Base-by-base conservation (phyloP, 345 rosid species). In the Raphanus sativus region DNA sequence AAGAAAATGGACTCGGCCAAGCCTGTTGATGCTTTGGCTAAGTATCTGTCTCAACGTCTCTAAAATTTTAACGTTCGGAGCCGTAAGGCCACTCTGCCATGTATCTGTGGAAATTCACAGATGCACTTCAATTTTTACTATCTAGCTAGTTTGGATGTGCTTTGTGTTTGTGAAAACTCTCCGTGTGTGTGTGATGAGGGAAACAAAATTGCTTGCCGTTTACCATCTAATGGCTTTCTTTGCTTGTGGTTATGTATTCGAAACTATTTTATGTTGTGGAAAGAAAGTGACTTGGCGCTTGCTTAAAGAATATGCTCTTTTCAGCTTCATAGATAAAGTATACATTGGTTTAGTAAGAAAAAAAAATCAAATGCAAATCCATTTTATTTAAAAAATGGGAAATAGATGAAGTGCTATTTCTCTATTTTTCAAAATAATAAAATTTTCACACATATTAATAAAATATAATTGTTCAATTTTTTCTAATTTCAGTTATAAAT, bases 1-100 rank as follows among this genome's bases (percentile, higher is more conserved):
- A 83, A 42, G 24, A 40, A 59, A 58, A 54, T 81, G 6, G 86
- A 89, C 83, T 66, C 84, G 5, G 75, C 72, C 12, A 94, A 86
- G 75, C 97, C 97, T 33, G 80, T 87, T 65, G 86, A 91, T 79
- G 77, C 85, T 65, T 84, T 94, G 60, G 83, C 59, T 10, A 86
- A 77, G 86, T 94, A 86, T 81, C 83, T 94, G 26, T 83, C 87
- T 32, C 89, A 90, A 50, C 81, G 94, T 67, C 83, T 91, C 52
- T 89, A 82, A 86, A 30, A 64, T 30, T 42, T n/a, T 69, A 16
- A 60, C 58, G 65, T 62, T 48, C 38, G 54, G 4, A 73, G 88
- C 80, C 58, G 84, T 84, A 81, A 84, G 80, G 83, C 90, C 86
- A 86, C 86, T 86, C 89, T 86, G 89, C 86, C 89, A 73, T 50